Evolutionary conservation across 2,329 filamentous ascomycete genomes (phyloP).

Genomic region (Lachnellula occidentalis): DNA sequence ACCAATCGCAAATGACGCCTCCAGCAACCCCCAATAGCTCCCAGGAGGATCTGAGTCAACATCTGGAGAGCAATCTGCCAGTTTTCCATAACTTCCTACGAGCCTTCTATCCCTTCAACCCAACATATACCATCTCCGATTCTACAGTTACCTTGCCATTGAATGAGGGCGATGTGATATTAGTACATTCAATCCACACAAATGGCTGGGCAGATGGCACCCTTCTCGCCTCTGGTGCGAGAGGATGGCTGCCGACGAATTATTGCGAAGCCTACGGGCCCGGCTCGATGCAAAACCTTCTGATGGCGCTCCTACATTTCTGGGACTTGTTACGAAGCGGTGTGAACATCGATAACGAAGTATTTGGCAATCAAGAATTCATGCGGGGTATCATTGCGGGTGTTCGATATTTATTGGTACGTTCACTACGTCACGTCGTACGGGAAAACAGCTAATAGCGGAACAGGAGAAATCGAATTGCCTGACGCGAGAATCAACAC

Average conservation of each 20-base stretch:
- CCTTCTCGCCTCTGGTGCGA: slow-evolving; percentile 73
- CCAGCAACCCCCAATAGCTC: slow-evolving; percentile 69
- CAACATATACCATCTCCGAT: slow-evolving; percentile 69
- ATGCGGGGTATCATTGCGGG: slow-evolving; percentile 92
- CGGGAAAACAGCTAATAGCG: slow-evolving; percentile 6
- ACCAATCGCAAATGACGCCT: slow-evolving; percentile 61
- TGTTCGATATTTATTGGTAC: slow-evolving; percentile 80
- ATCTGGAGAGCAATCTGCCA: slow-evolving; percentile 45
- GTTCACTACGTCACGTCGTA: slow-evolving; percentile 32
- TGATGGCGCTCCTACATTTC: slow-evolving; percentile 83
- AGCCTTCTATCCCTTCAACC: slow-evolving; percentile 89
- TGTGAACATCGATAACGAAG: slow-evolving; percentile 65
- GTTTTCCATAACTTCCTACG: slow-evolving; percentile 92
- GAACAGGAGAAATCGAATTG: slow-evolving; percentile 79
- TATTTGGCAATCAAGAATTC: slow-evolving; percentile 88
- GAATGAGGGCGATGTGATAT: slow-evolving; percentile 82
- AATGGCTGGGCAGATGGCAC: slow-evolving; percentile 99
- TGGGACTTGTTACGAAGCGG: slow-evolving; percentile 85
- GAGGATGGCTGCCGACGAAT: slow-evolving; percentile 96
- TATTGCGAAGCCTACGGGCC: slow-evolving; percentile 96
- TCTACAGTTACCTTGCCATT: slow-evolving; percentile 84
- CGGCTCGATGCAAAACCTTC: slow-evolving; percentile 73
- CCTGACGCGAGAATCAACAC: slow-evolving; percentile 71
- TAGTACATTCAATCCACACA: slow-evolving; percentile 94
- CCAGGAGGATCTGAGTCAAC: slow-evolving; percentile 46